phyloP scores from a whole-genome alignment of 2,329 filamentous ascomycete species.

The Fusarium nisikadoi region DNA sequence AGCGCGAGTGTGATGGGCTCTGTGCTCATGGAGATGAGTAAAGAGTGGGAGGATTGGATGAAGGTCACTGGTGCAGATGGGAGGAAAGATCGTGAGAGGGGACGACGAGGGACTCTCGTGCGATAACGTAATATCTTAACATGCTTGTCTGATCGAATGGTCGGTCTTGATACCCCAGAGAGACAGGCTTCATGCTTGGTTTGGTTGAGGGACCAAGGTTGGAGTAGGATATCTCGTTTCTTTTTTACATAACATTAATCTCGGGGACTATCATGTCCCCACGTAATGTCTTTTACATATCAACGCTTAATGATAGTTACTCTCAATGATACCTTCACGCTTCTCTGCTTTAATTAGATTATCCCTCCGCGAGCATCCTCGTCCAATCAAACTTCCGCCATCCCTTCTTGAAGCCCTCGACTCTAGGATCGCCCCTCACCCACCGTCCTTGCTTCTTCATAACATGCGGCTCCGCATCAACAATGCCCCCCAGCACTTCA shows the following conservation, averaged over 20 bases:
- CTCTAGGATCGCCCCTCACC: constrained; percentile 74
- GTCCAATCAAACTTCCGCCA: constrained; percentile 97
- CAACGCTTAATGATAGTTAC: constrained; percentile 15
- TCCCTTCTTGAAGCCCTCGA: constrained; percentile 81
- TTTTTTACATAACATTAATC: constrained; percentile 42
- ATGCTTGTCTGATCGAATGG: neutral
- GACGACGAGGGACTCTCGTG: constrained; percentile 42
- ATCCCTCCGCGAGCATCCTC: constrained; percentile 61
- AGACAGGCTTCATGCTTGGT: constrained; percentile 2
- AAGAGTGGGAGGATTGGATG: constrained; percentile 92
- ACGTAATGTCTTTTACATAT: constrained; percentile 41
- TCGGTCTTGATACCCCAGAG: constrained; percentile 32
- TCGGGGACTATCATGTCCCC: constrained; percentile 23
- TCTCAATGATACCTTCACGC: neutral
- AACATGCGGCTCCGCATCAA: constrained; percentile 82
- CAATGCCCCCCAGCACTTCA: constrained; percentile 91
- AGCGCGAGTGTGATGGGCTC: constrained; percentile 92
- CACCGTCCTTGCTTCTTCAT: constrained; percentile 93
- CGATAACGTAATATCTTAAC: constrained; percentile 5
- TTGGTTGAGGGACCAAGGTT: neutral
- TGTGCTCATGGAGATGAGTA: constrained; percentile 92
- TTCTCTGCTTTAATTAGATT: neutral
- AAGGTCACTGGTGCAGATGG: constrained; percentile 62
- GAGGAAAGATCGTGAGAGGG: constrained; percentile 49
- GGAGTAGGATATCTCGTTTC: constrained; percentile 11